phyloP scores from a whole-genome alignment of 1,284 basidiomycete species.

The Nidula niveotomentosa region DNA sequence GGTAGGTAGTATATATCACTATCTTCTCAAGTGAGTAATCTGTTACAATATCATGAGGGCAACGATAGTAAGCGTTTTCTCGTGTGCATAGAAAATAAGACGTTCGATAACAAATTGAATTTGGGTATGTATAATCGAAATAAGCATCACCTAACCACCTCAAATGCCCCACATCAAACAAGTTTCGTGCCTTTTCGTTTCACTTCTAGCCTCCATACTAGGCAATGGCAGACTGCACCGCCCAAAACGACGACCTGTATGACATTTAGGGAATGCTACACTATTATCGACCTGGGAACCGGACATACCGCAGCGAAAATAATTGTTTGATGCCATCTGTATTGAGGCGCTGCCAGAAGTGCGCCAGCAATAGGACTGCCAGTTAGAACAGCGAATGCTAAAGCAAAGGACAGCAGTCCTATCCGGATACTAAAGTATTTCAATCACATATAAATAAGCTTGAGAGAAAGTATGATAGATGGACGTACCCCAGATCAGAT shows the following conservation, averaged over 20 bases:
- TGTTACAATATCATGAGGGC: too few relatives aligned
- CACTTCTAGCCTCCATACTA: conserved; percentile 12
- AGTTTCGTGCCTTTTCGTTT: conserved; percentile 7
- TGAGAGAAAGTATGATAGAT: background rate
- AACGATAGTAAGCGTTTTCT: too few relatives aligned
- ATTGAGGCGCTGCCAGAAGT: conserved; percentile 32
- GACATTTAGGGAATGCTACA: too few relatives aligned
- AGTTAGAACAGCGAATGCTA: conserved; percentile 41
- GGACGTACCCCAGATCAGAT: conserved; percentile 40
- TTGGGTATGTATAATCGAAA: too few relatives aligned
- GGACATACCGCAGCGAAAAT: conserved; percentile 40
- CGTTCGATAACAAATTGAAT: too few relatives aligned
- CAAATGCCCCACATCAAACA: background rate
- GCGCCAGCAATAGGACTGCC: conserved; percentile 49
- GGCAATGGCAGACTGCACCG: conserved; percentile 8
- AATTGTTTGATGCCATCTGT: conserved; percentile 39
- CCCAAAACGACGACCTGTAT: conserved; percentile 9
- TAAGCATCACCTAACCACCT: too few relatives aligned
- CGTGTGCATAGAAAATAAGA: too few relatives aligned
- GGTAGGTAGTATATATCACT: too few relatives aligned
- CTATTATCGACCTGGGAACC: too few relatives aligned
- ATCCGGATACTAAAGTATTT: conserved; percentile 31
- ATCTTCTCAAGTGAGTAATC: too few relatives aligned
- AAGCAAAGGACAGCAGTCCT: conserved; percentile 35
- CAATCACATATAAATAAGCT: background rate